Evolutionary conservation across 2,329 filamentous ascomycete genomes (phyloP).

Genomic region (Rachicladosporium sp.): DNA sequence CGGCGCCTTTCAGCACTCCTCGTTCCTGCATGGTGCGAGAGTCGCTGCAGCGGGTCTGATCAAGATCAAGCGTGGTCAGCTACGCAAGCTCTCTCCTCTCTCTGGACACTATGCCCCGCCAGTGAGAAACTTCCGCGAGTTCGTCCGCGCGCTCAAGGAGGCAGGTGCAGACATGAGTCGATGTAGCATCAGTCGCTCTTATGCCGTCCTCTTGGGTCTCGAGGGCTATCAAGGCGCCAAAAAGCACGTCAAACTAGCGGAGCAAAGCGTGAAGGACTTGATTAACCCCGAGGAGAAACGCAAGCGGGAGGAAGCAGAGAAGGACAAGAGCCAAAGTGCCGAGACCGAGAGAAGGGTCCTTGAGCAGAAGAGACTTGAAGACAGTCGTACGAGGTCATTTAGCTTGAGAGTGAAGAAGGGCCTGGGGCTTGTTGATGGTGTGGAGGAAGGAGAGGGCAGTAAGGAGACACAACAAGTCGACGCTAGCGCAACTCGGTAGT

Average conservation of each 20-base stretch:
- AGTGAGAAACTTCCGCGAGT: conserved; percentile 68
- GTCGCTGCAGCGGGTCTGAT: conserved; percentile 76
- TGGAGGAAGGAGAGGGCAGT: conserved; percentile 5
- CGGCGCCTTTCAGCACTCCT: conserved; percentile 82
- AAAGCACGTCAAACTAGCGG: conserved; percentile 47
- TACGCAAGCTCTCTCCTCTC: conserved; percentile 58
- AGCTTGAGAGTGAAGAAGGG: conserved; percentile 21
- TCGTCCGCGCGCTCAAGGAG: conserved; percentile 60
- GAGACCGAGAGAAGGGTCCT: conserved; percentile 47
- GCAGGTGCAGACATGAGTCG: conserved; percentile 67
- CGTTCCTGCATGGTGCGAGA: conserved; percentile 70
- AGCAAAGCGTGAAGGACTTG: conserved; percentile 45
- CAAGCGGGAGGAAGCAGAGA: conserved; percentile 33
- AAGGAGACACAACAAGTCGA: conserved; percentile 9
- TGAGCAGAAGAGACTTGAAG: conserved; percentile 25
- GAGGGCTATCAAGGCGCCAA: conserved; percentile 66
- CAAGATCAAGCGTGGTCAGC: conserved; percentile 67
- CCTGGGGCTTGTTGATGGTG: conserved; percentile 9
- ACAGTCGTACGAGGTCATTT: conserved; percentile 19
- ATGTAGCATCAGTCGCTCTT: conserved; percentile 68
- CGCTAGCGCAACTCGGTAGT: no score
- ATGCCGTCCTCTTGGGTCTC: conserved; percentile 69
- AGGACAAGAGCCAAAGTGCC: conserved; percentile 48
- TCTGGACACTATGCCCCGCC: conserved; percentile 76
- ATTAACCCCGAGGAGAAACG: conserved; percentile 47